These are phyloP conservation scores for Lepiota brunneoincarnata DNA, from an alignment of 768 basidiomycete species.

Conservation along the genomic window DNA sequence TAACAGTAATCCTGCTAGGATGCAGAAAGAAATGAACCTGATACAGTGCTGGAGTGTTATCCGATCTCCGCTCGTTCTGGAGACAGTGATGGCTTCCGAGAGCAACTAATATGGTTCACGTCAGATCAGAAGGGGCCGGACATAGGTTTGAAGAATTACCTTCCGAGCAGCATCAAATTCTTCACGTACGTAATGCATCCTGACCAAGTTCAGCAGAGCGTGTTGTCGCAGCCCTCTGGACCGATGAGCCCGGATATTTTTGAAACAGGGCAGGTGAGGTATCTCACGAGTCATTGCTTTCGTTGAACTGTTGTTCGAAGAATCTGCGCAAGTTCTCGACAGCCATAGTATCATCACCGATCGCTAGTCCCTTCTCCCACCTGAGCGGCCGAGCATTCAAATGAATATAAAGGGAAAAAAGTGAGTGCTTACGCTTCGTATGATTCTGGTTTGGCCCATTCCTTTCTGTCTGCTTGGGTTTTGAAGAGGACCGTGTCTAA, in stretches of 20 bases:
- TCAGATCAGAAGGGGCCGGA: slow-evolving; percentile 4
- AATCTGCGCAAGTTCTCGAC: slow-evolving; percentile 72
- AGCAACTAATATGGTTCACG: slow-evolving; percentile 46
- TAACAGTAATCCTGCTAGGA: neutral
- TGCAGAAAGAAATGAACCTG: slow-evolving; percentile 40
- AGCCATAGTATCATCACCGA: slow-evolving; percentile 68
- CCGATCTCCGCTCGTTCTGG: slow-evolving; percentile 70
- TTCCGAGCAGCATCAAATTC: slow-evolving; percentile 70
- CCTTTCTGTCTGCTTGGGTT: slow-evolving; percentile 61
- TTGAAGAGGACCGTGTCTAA: slow-evolving; percentile 56
- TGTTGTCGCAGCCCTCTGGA: slow-evolving; percentile 75
- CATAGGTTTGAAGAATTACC: slow-evolving; percentile 30
- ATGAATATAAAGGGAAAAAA: neutral
- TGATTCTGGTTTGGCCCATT: slow-evolving; percentile 59
- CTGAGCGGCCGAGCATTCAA: slow-evolving; percentile 31
- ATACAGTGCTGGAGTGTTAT: slow-evolving; percentile 77
- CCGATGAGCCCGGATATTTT: slow-evolving; percentile 3
- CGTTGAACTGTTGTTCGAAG: slow-evolving; percentile 85
- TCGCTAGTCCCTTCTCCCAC: slow-evolving; percentile 62
- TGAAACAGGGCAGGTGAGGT: neutral
- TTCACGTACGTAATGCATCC: slow-evolving; percentile 70
- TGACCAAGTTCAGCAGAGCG: slow-evolving; percentile 72
- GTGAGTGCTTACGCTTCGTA: slow-evolving; percentile 52
- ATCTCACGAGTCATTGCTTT: slow-evolving; percentile 74
- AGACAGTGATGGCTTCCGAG: slow-evolving; percentile 74